phyloP scores from a whole-genome alignment of 352 stramenopile genomes.

The Thalassiosira livingstoniorum region DNA sequence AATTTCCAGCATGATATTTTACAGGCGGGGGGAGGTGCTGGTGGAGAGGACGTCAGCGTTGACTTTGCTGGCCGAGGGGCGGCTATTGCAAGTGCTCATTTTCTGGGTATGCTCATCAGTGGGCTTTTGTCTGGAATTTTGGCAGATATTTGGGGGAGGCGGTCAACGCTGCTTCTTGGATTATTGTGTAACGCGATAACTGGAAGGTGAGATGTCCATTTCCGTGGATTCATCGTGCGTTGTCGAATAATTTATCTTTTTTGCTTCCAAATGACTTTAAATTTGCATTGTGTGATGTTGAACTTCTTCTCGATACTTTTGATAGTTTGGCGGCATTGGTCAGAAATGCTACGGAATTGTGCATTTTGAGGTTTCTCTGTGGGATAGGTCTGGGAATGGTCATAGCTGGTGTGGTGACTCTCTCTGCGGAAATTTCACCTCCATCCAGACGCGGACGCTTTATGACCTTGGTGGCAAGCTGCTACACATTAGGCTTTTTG shows the following conservation, averaged over 20 bases:
- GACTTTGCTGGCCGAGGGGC: constrained; percentile 52
- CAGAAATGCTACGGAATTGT: constrained; percentile 53
- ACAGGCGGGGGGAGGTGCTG: neutral
- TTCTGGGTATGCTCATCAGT: constrained; percentile 59
- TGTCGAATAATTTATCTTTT: neutral
- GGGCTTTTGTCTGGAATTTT: constrained; percentile 54
- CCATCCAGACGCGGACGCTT: constrained; percentile 68
- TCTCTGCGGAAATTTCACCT: constrained; percentile 72
- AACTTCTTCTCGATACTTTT: neutral
- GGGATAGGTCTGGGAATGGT: constrained; percentile 77
- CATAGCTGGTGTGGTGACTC: constrained; percentile 73
- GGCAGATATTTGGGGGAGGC: constrained; percentile 46
- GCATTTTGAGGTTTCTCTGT: constrained; percentile 65
- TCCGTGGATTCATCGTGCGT: constrained; percentile 27
- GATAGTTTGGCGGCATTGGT: constrained; percentile 32
- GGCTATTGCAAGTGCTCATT: constrained; percentile 53
- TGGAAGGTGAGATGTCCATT: no score
- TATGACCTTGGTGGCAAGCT: constrained; percentile 72
- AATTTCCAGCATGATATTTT: constrained; percentile 61
- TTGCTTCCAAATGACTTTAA: neutral
- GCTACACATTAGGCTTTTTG: constrained; percentile 82
- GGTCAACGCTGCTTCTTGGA: constrained; percentile 49
- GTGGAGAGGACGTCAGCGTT: constrained; percentile 12
- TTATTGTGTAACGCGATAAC: constrained; percentile 45
- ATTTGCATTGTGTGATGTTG: neutral